phyloP scores from a whole-genome alignment of 2,329 filamentous ascomycete genomes.

The Amauroascus verrucosus region DNA sequence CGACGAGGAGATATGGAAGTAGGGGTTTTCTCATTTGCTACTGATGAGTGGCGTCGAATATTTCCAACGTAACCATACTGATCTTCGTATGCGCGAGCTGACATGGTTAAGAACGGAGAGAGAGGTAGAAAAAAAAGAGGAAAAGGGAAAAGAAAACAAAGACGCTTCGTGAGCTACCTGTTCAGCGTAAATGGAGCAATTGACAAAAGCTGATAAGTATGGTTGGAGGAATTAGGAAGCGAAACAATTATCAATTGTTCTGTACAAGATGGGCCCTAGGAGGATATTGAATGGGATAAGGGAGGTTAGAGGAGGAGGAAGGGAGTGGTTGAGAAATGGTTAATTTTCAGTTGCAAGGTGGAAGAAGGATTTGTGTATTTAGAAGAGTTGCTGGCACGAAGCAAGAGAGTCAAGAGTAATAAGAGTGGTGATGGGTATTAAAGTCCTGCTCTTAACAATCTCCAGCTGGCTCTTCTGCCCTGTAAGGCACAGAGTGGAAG shows the following conservation, averaged over 20 bases:
- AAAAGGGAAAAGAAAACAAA: constrained; percentile 16
- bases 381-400: too few species aligned
- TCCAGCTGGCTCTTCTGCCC: too few species aligned
- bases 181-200: constrained; percentile 3
- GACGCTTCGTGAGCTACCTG: constrained; percentile 3
- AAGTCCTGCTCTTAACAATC: too few species aligned
- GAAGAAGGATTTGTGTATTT: too few species aligned
- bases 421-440: too few species aligned
- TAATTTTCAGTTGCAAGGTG: background rate
- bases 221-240: background rate
- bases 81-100: constrained; percentile 15
- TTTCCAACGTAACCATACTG: constrained; percentile 37
- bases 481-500: background rate
- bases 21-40: constrained; percentile 29
- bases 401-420: too few species aligned
- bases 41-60: constrained; percentile 47
- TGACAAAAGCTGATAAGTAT: background rate
- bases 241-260: background rate
- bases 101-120: constrained; percentile 10
- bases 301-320: background rate
- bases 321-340: background rate
- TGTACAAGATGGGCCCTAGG: background rate
- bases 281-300: background rate
- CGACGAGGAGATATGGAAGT: constrained; percentile 35
- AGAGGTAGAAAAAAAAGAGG: constrained; percentile 6